Base-by-base conservation (phyloP, 345 rosid genomes). In the Erysimum cheiranthoides region DNA sequence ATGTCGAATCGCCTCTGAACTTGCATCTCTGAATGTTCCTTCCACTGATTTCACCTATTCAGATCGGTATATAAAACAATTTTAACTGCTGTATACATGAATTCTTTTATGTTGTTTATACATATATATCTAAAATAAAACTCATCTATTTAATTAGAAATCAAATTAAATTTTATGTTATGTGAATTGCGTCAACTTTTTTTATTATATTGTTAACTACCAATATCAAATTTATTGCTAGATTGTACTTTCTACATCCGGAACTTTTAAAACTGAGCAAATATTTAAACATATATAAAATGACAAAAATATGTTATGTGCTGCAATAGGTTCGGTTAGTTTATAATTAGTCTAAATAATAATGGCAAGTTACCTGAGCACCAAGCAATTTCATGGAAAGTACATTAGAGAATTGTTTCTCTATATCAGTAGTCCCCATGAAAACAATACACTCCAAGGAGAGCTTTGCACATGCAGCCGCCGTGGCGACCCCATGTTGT, bases 401-500 rank as follows among this genome's bases (percentile, higher is more conserved):
- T 7, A 93, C 88, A 67, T 88, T 90, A 13, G 84, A 86, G 25
- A 85, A 43, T 70, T 93, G 93, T 69, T 84, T 90, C 52, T 86
- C 85, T 71, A 87, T 88, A 54, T 93, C 97, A 2, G 38, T 11
- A 5, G 85, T 28, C 53, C 96, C 91, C 97, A 93, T 93, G 75
- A 79, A 88, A 66, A 93, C 43, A 14, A 85, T 85, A 73, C 96
- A 93, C 6, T 84, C 84, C 61, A 93, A 66, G 25, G 72, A 36
- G 43, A 90, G 89, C 80, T 85, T 90, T n/a, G 97, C 86, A 61
- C 97, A 93, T 0, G 85, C 92, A 9, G 98, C 93, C 0, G 98
- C 98, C 0, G 96, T 86, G 0, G 98, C 97, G 17, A 93, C 83
- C 0, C 97, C 96, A 10, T 93, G 97, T 45, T 87, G 97, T 1